These are phyloP conservation scores for Ceratocystis papillata DNA, from an alignment of 2,329 filamentous ascomycete species.

Conservation along the genomic window DNA sequence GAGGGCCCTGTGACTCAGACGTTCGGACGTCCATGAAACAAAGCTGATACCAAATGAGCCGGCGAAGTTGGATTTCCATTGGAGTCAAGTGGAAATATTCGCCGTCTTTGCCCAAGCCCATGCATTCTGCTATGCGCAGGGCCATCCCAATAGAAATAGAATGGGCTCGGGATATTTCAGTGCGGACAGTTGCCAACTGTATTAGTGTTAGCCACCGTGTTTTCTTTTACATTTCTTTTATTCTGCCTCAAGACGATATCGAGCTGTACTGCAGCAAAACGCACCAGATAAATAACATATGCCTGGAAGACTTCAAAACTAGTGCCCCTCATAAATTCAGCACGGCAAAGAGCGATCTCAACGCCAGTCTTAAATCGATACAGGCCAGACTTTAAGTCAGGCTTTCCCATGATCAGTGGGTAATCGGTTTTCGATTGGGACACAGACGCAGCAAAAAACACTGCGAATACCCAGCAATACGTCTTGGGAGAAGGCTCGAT, in stretches of 20 bases:
- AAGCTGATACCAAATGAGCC: slow-evolving; percentile 66
- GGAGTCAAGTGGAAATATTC: slow-evolving; percentile 54
- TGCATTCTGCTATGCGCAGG: slow-evolving; percentile 64
- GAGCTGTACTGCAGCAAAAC: slow-evolving; percentile 28
- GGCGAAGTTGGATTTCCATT: slow-evolving; percentile 59
- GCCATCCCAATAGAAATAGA: slow-evolving; percentile 61
- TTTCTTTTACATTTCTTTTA: no score
- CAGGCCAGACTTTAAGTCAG: slow-evolving; percentile 36
- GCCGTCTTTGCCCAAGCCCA: slow-evolving; percentile 64
- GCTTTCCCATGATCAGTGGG: slow-evolving; percentile 36
- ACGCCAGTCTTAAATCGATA: slow-evolving; percentile 54
- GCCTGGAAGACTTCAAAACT: slow-evolving; percentile 61
- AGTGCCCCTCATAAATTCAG: slow-evolving; percentile 60
- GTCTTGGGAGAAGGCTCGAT: slow-evolving; percentile 53
- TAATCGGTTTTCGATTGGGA: slow-evolving; percentile 48
- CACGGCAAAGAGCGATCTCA: slow-evolving; percentile 55
- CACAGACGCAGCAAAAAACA: slow-evolving; percentile 57
- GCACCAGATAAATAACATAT: slow-evolving; percentile 64
- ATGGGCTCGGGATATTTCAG: slow-evolving; percentile 61
- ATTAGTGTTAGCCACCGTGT: background rate
- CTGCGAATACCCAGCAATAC: slow-evolving; percentile 59
- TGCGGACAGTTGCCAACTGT: slow-evolving; percentile 59
- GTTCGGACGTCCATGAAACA: slow-evolving; percentile 67
- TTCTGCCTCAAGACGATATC: background rate
- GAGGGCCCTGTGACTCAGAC: slow-evolving; percentile 62